phyloP scores from a whole-genome alignment of 2,329 filamentous ascomycete genomes.

The Penicillium brasilianum region DNA sequence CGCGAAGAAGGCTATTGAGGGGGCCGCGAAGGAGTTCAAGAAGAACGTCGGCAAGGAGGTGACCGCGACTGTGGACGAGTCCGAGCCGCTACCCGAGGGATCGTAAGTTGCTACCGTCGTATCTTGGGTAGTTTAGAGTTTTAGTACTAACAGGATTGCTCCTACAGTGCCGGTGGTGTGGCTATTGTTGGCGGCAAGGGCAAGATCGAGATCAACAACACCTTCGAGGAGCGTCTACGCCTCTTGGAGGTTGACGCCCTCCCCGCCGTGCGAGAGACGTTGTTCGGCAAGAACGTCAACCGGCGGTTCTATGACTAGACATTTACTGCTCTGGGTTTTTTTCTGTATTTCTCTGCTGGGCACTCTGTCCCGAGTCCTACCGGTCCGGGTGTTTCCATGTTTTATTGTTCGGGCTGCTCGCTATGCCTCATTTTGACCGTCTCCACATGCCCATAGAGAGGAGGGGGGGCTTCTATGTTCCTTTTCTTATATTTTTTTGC shows the following conservation, averaged over 20 bases:
- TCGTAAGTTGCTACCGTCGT: constrained; percentile 65
- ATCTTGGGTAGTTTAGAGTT: no score
- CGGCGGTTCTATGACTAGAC: constrained; percentile 89
- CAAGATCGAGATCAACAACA: constrained; percentile 99
- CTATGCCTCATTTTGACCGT: constrained; percentile 18
- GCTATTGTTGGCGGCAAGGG: constrained; percentile 79
- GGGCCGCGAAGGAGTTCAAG: constrained; percentile 83
- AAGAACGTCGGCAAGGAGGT: constrained; percentile 73
- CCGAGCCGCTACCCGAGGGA: constrained; percentile 77
- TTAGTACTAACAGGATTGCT: background rate
- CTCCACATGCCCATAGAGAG: constrained; percentile 25
- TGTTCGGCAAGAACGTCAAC: constrained; percentile 95
- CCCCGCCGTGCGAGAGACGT: constrained; percentile 78
- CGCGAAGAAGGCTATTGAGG: constrained; percentile 77
- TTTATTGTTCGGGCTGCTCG: constrained; percentile 29
- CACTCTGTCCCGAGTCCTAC: constrained; percentile 8
- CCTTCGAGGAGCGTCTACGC: constrained; percentile 86
- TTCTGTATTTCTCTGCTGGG: constrained; percentile 12
- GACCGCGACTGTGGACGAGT: constrained; percentile 74
- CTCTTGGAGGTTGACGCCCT: constrained; percentile 84
- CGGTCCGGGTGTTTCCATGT: constrained; percentile 24
- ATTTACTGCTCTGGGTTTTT: constrained; percentile 11
- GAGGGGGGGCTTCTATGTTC: constrained; percentile 2
- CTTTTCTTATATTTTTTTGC: constrained; percentile 19
- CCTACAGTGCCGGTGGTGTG: constrained; percentile 77